Percentiles rank a stretch among this genome's conserved stretches.
phyloP scores from a whole-genome alignment of 2,329 filamentous ascomycete species.

The Akanthomyces muscarius region DNA sequence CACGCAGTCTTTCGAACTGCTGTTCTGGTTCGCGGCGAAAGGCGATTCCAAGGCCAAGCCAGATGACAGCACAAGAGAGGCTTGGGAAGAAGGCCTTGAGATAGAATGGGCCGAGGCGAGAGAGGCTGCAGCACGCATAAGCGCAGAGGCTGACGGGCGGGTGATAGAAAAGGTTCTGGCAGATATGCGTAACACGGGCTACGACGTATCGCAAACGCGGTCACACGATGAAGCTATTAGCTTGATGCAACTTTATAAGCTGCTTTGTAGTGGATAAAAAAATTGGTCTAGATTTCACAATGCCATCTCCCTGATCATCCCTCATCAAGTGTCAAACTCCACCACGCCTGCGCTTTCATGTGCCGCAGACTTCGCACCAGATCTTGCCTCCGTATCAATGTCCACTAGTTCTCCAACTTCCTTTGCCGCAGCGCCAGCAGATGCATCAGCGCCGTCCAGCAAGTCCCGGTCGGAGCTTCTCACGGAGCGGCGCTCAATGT shows the following conservation, averaged over 20 bases:
- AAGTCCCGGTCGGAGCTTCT: conserved; percentile 66
- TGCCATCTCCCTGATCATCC: not conserved
- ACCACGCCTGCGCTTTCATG: conserved; percentile 35
- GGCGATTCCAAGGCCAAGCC: conserved; percentile 26
- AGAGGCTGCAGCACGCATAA: conserved; percentile 24
- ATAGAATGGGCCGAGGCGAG: conserved; percentile 26
- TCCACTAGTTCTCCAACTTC: conserved; percentile 22
- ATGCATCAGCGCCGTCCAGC: conserved; percentile 69
- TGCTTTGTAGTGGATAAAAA: not conserved
- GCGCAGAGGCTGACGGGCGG: conserved; percentile 23
- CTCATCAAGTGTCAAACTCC: conserved; percentile 39
- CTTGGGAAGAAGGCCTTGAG: conserved; percentile 26
- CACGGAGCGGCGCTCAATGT: conserved; percentile 60
- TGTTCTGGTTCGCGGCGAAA: conserved; percentile 38
- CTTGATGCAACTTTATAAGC: not conserved
- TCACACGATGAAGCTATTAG: not conserved
- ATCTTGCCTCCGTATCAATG: not conserved
- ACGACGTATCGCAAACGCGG: conserved; percentile 21
- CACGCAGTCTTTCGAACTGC: conserved; percentile 35
- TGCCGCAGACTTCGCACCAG: conserved; percentile 17
- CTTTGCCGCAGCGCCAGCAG: conserved; percentile 48
- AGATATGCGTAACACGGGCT: conserved; percentile 27
- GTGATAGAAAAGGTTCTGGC: conserved; percentile 27
- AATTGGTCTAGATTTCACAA: not conserved
- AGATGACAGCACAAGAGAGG: conserved; percentile 28